These are phyloP conservation scores for Rhododendron ovatum DNA, from an alignment of 148 eudicot genomes.

Conservation along the genomic window DNA sequence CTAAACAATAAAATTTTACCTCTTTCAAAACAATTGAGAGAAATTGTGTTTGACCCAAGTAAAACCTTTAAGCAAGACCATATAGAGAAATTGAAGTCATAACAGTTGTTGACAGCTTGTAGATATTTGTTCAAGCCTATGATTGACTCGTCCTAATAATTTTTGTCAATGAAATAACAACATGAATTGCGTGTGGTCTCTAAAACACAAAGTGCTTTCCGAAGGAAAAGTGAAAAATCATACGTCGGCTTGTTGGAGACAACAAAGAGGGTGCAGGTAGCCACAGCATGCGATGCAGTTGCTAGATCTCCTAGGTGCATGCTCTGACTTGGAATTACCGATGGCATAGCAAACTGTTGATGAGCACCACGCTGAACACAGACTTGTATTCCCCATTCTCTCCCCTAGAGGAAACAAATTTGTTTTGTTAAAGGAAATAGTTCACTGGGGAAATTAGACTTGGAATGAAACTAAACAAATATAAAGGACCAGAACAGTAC, in stretches of 20 bases:
- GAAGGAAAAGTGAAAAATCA: background rate
- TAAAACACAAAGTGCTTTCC: background rate
- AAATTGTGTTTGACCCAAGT: no score
- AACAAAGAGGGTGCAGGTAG: constrained; percentile 55
- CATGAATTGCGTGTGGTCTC: background rate
- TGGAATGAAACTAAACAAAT: background rate
- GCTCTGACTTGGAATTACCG: constrained; percentile 91
- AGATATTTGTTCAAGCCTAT: constrained; percentile 84
- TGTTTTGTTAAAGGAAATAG: background rate
- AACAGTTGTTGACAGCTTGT: constrained; percentile 58
- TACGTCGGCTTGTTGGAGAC: constrained; percentile 95
- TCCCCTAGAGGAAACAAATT: constrained; percentile 38
- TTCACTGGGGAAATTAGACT: background rate
- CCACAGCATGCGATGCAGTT: constrained; percentile 85
- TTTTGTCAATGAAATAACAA: background rate
- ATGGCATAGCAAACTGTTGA: constrained; percentile 77
- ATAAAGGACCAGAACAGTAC: background rate
- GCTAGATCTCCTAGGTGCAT: constrained; percentile 99
- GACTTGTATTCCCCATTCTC: constrained; percentile 74
- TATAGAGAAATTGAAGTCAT: background rate
- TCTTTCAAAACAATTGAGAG: no score
- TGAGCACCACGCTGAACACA: constrained; percentile 75
- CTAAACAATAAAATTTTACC: no score
- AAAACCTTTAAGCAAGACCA: no score
- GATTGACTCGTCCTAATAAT: constrained; percentile 78